Evolutionary conservation across 2,329 filamentous ascomycete genomes (phyloP).

Genomic region (Trichoderma cornu-damae): DNA sequence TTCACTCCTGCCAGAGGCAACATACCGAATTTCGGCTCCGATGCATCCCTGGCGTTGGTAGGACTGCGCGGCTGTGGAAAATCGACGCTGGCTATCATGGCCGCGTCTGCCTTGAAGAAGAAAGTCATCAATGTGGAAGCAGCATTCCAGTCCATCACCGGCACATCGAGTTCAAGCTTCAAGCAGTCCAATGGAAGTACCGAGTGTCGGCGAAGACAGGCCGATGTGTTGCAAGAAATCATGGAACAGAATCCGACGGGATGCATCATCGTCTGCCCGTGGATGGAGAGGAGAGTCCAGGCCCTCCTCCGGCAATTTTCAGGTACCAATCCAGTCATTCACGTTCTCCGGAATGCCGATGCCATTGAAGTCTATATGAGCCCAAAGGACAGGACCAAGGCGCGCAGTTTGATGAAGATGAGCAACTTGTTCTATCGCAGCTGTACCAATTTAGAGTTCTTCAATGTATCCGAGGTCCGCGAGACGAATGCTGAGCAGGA

Average conservation of each 20-base stretch:
- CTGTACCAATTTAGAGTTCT: slow-evolving; percentile 8
- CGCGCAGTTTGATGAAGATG: not conserved
- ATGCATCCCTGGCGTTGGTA: slow-evolving; percentile 6
- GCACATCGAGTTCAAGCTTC: slow-evolving; percentile 2
- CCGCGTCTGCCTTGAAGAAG: slow-evolving; percentile 8
- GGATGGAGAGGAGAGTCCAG: slow-evolving; percentile 14
- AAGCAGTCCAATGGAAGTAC: not conserved
- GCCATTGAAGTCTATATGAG: not conserved
- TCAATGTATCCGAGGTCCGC: slow-evolving; percentile 6
- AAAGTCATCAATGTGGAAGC: slow-evolving; percentile 7
- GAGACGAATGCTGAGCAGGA: not conserved
- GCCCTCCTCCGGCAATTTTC: slow-evolving; percentile 1
- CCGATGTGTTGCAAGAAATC: not conserved
- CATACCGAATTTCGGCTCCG: slow-evolving; percentile 3
- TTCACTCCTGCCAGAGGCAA: not conserved
- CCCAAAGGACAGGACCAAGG: not conserved
- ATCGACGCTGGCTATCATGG: slow-evolving; percentile 13
- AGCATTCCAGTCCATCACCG: slow-evolving; percentile 1
- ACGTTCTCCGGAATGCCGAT: slow-evolving; percentile 1
- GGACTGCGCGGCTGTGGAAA: slow-evolving; percentile 8
- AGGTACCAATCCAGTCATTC: slow-evolving; percentile 5
- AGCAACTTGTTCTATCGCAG: slow-evolving; percentile 13
- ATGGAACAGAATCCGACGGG: not conserved
- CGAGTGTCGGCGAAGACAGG: not conserved
- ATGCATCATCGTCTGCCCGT: slow-evolving; percentile 11